Percentiles rank a stretch among this genome's conserved stretches.
Conservation (phyloP, 345 rosid species). For the Mangifera indica region DNA sequence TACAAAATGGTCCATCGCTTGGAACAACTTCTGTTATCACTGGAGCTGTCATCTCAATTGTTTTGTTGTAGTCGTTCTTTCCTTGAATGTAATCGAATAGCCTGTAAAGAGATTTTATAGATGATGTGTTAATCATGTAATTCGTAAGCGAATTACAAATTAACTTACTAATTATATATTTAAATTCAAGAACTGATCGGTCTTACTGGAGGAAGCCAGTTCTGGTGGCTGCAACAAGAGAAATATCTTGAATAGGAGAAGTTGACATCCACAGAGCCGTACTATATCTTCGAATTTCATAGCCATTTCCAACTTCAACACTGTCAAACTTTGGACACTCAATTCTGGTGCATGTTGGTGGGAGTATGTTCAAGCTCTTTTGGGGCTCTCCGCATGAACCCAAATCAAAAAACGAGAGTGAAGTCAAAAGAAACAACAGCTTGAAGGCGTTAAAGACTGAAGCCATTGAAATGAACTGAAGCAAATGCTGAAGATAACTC, state of each 20-base stretch:
- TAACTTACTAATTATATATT: background rate
- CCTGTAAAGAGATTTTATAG: constrained; percentile 40
- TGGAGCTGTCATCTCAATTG: constrained; percentile 90
- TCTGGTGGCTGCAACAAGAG: constrained; percentile 68
- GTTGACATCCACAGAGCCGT: constrained; percentile 65
- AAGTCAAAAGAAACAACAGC: constrained; percentile 48
- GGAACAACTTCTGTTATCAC: constrained; percentile 68
- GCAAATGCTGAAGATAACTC: background rate
- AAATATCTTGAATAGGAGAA: constrained; percentile 66
- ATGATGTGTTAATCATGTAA: too few relatives aligned
- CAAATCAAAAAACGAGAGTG: constrained; percentile 39
- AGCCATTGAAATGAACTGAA: constrained; percentile 23
- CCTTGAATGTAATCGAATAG: constrained; percentile 84
- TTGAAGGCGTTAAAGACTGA: constrained; percentile 30
- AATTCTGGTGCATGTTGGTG: constrained; percentile 71
- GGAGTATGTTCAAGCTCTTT: constrained; percentile 27
- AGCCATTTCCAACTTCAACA: constrained; percentile 52
- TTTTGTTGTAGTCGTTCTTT: constrained; percentile 51
- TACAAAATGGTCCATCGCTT: constrained; percentile 83
- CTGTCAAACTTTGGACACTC: constrained; percentile 72
- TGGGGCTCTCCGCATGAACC: constrained; percentile 21
- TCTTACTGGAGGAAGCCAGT: constrained; percentile 68
- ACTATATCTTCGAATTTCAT: constrained; percentile 68
- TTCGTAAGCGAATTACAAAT: background rate
- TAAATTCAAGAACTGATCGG: background rate